These are phyloP conservation scores for Pulveroboletus sp. DNA, from an alignment of 768 basidiomycete genomes.

Conservation along the genomic window DNA sequence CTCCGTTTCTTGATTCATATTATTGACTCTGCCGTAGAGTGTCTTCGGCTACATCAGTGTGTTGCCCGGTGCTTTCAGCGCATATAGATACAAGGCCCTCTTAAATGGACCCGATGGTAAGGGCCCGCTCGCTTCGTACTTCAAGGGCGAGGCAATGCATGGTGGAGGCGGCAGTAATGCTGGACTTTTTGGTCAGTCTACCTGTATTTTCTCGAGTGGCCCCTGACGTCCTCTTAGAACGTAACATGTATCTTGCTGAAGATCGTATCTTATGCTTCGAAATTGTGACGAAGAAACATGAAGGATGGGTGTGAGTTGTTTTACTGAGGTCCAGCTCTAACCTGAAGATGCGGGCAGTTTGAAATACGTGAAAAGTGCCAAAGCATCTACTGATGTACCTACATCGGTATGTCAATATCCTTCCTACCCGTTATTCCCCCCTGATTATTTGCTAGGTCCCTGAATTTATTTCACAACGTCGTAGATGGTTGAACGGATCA, in stretches of 20 bases:
- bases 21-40: slow-evolving; percentile 40
- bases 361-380: slow-evolving; percentile 90
- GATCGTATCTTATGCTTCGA: slow-evolving; percentile 92
- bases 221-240: slow-evolving; percentile 37
- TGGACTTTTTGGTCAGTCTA: slow-evolving; percentile 56
- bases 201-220: neutral
- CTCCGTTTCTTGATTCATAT: slow-evolving; percentile 2
- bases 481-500: slow-evolving; percentile 87
- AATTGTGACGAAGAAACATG: slow-evolving; percentile 85
- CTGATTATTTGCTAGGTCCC: slow-evolving; percentile 49
- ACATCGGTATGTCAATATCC: slow-evolving; percentile 50
- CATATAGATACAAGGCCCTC: slow-evolving; percentile 86
- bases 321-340: neutral
- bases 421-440: neutral
- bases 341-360: slow-evolving; percentile 45
- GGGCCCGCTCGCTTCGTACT: slow-evolving; percentile 89
- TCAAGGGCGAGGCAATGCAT: slow-evolving; percentile 90
- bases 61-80: slow-evolving; percentile 89
- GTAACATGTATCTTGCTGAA: slow-evolving; percentile 92
- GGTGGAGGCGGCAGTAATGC: slow-evolving; percentile 55
- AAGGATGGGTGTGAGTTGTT: slow-evolving; percentile 71
- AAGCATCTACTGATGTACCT: slow-evolving; percentile 95
- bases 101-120: slow-evolving; percentile 84
- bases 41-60: slow-evolving; percentile 87
- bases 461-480: slow-evolving; percentile 93